These are phyloP conservation scores for Colletotrichum falcatum DNA, from an alignment of 2,329 filamentous ascomycete genomes.

Conservation along the genomic window DNA sequence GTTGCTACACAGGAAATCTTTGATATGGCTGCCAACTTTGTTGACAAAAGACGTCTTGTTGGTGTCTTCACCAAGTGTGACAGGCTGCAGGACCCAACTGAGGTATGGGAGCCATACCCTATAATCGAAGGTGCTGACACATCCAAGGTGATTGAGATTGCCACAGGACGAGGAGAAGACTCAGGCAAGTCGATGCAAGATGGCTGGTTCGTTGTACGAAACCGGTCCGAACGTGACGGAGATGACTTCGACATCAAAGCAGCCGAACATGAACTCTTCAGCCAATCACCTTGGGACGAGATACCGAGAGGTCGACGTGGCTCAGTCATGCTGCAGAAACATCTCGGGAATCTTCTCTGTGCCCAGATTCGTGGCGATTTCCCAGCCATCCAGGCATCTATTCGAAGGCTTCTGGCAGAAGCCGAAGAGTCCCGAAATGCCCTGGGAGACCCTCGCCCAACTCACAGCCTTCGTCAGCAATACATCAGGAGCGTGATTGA, in stretches of 20 bases:
- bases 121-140: neutral
- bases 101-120: constrained; percentile 6
- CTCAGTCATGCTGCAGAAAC: constrained; percentile 46
- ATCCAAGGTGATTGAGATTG: constrained; percentile 30
- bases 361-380: constrained; percentile 52
- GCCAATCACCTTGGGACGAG: constrained; percentile 45
- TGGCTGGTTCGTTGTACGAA: constrained; percentile 54
- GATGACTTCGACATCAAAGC: constrained; percentile 45
- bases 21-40: constrained; percentile 45
- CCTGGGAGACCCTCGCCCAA: constrained; percentile 47
- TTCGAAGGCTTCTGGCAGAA: constrained; percentile 43
- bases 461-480: constrained; percentile 42
- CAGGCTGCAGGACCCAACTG: constrained; percentile 42
- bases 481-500: constrained; percentile 46
- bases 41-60: constrained; percentile 48
- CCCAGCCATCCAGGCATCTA: constrained; percentile 44
- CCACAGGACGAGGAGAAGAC: constrained; percentile 20
- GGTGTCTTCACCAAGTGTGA: constrained; percentile 56
- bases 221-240: constrained; percentile 45
- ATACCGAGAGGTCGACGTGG: constrained; percentile 46
- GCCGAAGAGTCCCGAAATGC: constrained; percentile 27
- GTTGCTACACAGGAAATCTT: constrained; percentile 49
- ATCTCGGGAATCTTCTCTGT: constrained; percentile 49
- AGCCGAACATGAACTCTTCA: constrained; percentile 48
- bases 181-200: constrained; percentile 38